A percentile compares a stretch with the other conserved stretches of the same genome.
These are phyloP conservation scores for Ensete ventricosum DNA, from an alignment of 176 grass and related monocot genomes.

Conservation along the genomic window DNA sequence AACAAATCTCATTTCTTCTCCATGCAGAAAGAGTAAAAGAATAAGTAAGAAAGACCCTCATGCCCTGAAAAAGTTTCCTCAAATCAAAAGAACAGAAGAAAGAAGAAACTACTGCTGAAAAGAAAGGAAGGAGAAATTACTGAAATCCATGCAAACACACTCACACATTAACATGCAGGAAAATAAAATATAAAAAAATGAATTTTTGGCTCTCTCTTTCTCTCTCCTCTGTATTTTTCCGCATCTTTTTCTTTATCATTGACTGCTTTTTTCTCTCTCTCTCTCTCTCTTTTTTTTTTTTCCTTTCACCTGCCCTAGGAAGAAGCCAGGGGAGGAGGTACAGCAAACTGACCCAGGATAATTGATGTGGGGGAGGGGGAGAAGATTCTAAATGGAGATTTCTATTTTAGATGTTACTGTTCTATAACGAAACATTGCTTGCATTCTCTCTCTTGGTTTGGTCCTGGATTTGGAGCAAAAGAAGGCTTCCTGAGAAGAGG, in stretches of 20 bases:
- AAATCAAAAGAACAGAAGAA: neutral
- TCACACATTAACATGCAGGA: neutral
- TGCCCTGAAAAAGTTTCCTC: neutral
- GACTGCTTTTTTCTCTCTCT: neutral
- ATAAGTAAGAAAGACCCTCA: conserved; percentile 26
- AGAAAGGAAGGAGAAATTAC: neutral
- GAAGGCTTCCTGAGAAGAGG: conserved; percentile 3
- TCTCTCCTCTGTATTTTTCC: neutral
- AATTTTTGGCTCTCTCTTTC: neutral
- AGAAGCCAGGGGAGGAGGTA: neutral
- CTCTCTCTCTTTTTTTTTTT: neutral
- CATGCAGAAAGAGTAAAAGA: conserved; percentile 1
- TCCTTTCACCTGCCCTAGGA: neutral
- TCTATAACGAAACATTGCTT: neutral
- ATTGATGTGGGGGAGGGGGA: neutral
- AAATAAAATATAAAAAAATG: neutral
- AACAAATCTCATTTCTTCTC: neutral
- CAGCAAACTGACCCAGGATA: neutral
- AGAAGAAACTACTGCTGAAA: neutral
- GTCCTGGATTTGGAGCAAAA: conserved; percentile 10
- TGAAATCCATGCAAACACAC: neutral
- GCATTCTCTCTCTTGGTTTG: neutral
- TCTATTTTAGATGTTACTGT: neutral
- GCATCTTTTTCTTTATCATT: too few relatives aligned
- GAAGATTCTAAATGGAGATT: conserved; percentile 9